Evolutionary conservation across 495 filamentous ascomycete species (phyloP).

Genomic region (Chaetomium cochliodes): DNA sequence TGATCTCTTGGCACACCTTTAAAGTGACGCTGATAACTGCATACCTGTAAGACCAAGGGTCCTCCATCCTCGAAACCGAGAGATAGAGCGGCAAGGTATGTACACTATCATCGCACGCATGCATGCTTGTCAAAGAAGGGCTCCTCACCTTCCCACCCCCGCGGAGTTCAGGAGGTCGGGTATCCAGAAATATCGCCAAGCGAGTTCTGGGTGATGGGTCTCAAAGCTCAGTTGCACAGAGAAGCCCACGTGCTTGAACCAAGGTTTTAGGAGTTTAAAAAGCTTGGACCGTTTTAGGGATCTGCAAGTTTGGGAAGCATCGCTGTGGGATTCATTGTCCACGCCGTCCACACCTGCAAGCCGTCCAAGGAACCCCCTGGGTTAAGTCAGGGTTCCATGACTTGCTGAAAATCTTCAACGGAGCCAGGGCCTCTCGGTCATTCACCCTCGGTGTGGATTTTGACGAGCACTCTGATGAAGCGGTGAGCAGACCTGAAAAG

Average conservation of each 20-base stretch:
- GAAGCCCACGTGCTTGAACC: background rate
- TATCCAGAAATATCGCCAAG: too few species aligned
- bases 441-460: slow-evolving; percentile 16
- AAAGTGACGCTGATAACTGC: too few species aligned
- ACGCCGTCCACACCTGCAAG: background rate
- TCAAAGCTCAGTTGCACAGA: too few species aligned
- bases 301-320: background rate
- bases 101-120: too few species aligned
- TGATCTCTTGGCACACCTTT: too few species aligned
- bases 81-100: too few species aligned
- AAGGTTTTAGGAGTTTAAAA: background rate
- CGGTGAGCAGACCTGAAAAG: background rate
- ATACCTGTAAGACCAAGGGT: too few species aligned
- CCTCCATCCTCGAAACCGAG: too few species aligned
- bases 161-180: too few species aligned
- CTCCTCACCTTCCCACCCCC: too few species aligned
- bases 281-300: background rate
- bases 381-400: background rate
- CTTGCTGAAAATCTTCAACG: background rate
- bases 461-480: background rate
- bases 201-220: too few species aligned
- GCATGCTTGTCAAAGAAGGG: too few species aligned
- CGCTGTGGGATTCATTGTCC: background rate
- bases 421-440: slow-evolving; percentile 10
- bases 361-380: background rate